Evolutionary conservation across 257 asterid species (phyloP).

Genomic region (Solanum sejunctum): DNA sequence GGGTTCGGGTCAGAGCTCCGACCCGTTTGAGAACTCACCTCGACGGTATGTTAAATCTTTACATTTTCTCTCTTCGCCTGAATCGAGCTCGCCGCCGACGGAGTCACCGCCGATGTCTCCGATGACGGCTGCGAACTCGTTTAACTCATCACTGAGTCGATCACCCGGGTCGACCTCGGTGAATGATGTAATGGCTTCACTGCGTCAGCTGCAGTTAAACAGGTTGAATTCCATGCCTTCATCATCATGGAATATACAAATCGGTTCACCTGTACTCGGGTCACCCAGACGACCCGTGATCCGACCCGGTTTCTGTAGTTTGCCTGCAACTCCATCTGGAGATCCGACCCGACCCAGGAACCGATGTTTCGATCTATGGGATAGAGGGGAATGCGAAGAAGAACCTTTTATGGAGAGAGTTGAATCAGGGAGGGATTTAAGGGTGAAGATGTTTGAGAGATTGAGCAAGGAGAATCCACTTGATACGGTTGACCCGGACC

Average conservation of each 20-base stretch:
- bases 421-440: conserved; percentile 38
- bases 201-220: conserved; percentile 34
- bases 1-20: conserved; percentile 39
- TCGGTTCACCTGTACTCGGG: conserved; percentile 9
- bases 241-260: conserved; percentile 17
- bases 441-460: conserved; percentile 37
- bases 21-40: background rate
- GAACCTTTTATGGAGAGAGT: conserved; percentile 37
- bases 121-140: conserved; percentile 13
- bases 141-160: conserved; percentile 8
- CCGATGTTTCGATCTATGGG: conserved; percentile 14
- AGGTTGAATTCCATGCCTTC: conserved; percentile 21
- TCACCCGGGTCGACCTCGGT: conserved; percentile 27
- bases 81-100: conserved; percentile 25
- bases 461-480: conserved; percentile 39
- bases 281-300: conserved; percentile 14
- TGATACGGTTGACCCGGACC: conserved; percentile 25
- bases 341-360: conserved; percentile 9
- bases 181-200: conserved; percentile 21
- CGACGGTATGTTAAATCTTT: background rate
- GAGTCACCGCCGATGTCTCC: conserved; percentile 54
- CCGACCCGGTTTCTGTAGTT: conserved; percentile 27
- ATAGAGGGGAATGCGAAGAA: conserved; percentile 7
- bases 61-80: conserved; percentile 31
- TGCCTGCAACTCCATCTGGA: conserved; percentile 34